Conservation (phyloP, 2,329 filamentous ascomycete species). For the Aureobasidium sp. region DNA sequence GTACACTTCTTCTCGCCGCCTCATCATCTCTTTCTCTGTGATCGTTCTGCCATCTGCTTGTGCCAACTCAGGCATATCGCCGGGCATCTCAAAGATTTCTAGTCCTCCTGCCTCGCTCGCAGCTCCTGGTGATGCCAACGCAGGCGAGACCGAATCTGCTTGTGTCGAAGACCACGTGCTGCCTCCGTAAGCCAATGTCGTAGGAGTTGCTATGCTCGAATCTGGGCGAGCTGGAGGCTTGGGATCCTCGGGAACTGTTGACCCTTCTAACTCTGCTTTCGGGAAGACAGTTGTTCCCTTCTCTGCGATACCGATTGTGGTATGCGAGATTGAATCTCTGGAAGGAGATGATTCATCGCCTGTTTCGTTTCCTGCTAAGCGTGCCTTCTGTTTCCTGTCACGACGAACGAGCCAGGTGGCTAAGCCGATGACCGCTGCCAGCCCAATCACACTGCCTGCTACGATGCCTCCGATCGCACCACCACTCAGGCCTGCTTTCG, state of each 20-base stretch:
- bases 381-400: constrained; percentile 11
- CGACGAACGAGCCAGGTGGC: constrained; percentile 29
- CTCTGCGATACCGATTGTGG: constrained; percentile 3
- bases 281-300: constrained; percentile 29
- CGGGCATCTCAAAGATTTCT: constrained; percentile 46
- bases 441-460: constrained; percentile 31
- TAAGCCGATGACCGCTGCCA: constrained; percentile 21
- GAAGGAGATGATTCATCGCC: constrained; percentile 12
- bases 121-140: neutral
- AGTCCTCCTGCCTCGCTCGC: constrained; percentile 30
- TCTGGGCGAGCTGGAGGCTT: constrained; percentile 5
- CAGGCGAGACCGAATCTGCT: constrained; percentile 8
- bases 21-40: constrained; percentile 43
- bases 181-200: neutral
- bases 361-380: constrained; percentile 10
- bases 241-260: constrained; percentile 18
- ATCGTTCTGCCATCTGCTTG: constrained; percentile 42
- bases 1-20: constrained; percentile 37
- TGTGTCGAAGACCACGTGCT: constrained; percentile 17
- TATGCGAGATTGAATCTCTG: constrained; percentile 5
- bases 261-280: constrained; percentile 39
- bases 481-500: constrained; percentile 22
- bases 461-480: constrained; percentile 40
- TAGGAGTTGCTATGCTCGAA: constrained; percentile 14
- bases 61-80: constrained; percentile 48